Evolutionary conservation across 2,329 filamentous ascomycete species (phyloP), one percentile per base, ranked within the genome.

Genomic region (Colletotrichum aenigma): DNA sequence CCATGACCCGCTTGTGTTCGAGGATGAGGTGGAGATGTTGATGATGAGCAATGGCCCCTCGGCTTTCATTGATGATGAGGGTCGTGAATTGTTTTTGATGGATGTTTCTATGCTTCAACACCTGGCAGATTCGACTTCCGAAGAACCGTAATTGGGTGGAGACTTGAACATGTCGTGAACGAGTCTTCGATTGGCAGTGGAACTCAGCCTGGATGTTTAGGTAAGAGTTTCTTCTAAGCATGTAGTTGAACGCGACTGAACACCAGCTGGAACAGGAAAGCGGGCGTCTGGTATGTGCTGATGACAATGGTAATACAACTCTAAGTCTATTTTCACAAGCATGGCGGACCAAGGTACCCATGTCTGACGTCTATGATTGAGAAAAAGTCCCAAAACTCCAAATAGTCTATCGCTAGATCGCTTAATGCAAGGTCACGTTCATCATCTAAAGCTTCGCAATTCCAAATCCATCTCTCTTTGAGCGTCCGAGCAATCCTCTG

Each of bases 381-480:
- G n/a, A 12, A 62, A 64, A 38, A 36, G 13, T 24, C 60, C 60
- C 34, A 28, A 24, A 66, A 66, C 62, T 66, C 62, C 62, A 38
- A 28, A 36, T 66, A 52, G 43, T 52, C 43, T 21, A 52, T 52
- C 43, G 15, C 21, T 21, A 66, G 36, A 30, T 64, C 24, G 30
- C 43, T 38, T 5, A 21, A 15, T 32, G 26, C 5, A 28, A 67
- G 12, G 3, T 8, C 4, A 32, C 24, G 18, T 5, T 21, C 7
- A 15, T 18, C 13, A 15, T 15, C 26, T 66, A 76, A 13, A 76
- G 38, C 43, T 74, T 76, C 21, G 74, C 52, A 56, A 76, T 62
- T 8, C 74, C 74, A 13, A 76, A 76, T 1, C 71, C 74, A 16
- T 74, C 55, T 26, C 55, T 62, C 34, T 61, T 76, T 3, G 71